Evolutionary conservation across 139 green algal species (phyloP).

Genomic region (Chlorella sp.): DNA sequence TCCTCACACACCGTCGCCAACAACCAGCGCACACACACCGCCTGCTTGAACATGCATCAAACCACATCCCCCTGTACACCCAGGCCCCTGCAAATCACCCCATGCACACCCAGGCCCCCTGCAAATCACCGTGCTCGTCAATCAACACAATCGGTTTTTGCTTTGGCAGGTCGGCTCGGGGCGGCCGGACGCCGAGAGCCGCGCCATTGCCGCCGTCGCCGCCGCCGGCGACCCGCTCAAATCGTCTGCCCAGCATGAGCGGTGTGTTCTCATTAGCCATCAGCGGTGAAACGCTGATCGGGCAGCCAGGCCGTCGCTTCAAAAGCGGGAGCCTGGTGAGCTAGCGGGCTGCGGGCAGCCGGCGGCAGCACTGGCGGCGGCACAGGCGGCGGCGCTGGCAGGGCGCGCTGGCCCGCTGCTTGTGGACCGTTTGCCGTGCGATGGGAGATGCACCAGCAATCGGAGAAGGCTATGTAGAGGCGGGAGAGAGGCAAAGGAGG

Average conservation of each 20-base stretch:
- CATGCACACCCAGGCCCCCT: background rate
- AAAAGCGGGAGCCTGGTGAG: background rate
- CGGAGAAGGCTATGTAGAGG: no score
- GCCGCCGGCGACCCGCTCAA: background rate
- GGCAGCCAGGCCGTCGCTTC: no score
- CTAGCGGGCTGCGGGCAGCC: background rate
- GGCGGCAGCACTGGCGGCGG: background rate
- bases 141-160: constrained; percentile 18
- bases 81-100: background rate
- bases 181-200: background rate
- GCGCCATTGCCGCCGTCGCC: background rate
- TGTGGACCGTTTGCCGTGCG: background rate
- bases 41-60: background rate
- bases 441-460: background rate
- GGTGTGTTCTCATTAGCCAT: background rate
- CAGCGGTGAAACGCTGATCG: background rate
- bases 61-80: background rate
- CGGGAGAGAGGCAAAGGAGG: no score
- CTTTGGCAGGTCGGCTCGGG: background rate
- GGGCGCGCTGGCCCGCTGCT: no score
- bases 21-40: background rate
- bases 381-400: background rate
- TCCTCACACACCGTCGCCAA: background rate
- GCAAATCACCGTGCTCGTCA: background rate
- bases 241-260: background rate